phyloP scores from a whole-genome alignment of 2,329 filamentous ascomycete species.

The Apiospora aurea region DNA sequence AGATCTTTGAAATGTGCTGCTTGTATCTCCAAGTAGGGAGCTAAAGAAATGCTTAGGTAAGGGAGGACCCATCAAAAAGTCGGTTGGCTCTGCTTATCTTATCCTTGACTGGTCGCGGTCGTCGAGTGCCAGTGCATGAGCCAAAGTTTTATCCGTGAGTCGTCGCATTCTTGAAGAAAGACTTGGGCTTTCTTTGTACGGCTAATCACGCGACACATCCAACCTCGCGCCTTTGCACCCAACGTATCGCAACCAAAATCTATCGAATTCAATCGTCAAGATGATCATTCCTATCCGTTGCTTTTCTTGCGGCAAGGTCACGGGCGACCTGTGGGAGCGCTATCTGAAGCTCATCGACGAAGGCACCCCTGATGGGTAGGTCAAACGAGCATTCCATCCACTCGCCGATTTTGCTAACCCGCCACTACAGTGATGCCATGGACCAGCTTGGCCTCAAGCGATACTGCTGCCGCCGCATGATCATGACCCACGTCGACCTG shows the following conservation, averaged over 20 bases:
- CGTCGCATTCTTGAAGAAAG: constrained; percentile 18
- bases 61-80: constrained; percentile 12
- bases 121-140: constrained; percentile 1
- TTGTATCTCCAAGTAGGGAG: neutral
- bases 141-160: constrained; percentile 10
- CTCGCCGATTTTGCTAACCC: neutral
- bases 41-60: constrained; percentile 13
- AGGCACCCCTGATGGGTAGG: constrained; percentile 76
- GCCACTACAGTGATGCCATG: constrained; percentile 80
- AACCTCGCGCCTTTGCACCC: constrained; percentile 5
- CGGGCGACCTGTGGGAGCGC: constrained; percentile 95
- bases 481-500: constrained; percentile 98
- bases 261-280: constrained; percentile 45
- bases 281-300: constrained; percentile 99
- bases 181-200: constrained; percentile 11
- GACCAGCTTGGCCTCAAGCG: constrained; percentile 91
- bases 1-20: neutral
- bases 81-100: constrained; percentile 7
- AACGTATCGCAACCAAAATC: neutral
- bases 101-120: constrained; percentile 2
- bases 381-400: constrained; percentile 28
- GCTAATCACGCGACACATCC: neutral
- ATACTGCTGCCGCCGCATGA: constrained; percentile 99
- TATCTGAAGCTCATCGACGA: constrained; percentile 90
- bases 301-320: constrained; percentile 99